Conservation (phyloP, 2,329 filamentous ascomycete species). For the Sclerotinia spermophila region DNA sequence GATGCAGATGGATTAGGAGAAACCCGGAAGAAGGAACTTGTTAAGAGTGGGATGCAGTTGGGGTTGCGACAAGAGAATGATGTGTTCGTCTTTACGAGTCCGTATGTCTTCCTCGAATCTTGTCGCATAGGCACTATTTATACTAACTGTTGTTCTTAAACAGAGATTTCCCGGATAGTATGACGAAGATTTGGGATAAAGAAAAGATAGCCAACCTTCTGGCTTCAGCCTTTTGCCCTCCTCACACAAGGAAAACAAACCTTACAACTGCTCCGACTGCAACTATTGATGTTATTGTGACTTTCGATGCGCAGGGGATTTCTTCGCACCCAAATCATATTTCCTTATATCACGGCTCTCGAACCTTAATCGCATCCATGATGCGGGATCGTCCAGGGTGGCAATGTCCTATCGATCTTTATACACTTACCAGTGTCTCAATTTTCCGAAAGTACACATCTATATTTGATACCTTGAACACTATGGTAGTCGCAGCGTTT, state of each 20-base stretch:
- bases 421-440: constrained; percentile 73
- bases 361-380: constrained; percentile 65
- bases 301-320: constrained; percentile 80
- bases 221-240: constrained; percentile 67
- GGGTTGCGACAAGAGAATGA: constrained; percentile 73
- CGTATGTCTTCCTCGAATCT: constrained; percentile 44
- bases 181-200: constrained; percentile 74
- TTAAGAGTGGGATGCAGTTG: constrained; percentile 72
- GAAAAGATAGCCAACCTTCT: constrained; percentile 67
- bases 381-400: constrained; percentile 61
- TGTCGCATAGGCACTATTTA: not conserved
- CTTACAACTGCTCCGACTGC: constrained; percentile 42
- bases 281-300: constrained; percentile 62
- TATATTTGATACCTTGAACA: constrained; percentile 71
- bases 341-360: constrained; percentile 79
- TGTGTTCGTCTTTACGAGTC: constrained; percentile 79
- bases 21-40: constrained; percentile 76
- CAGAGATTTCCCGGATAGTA: constrained; percentile 81
- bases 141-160: constrained; percentile 11
- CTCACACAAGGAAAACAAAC: constrained; percentile 30
- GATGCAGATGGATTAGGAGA: constrained; percentile 85
- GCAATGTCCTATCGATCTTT: constrained; percentile 74
- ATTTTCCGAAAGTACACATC: constrained; percentile 77
- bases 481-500: constrained; percentile 56
- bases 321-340: constrained; percentile 92